Base-by-base conservation (phyloP, 257 asterid species). In the Eucommia ulmoides region DNA sequence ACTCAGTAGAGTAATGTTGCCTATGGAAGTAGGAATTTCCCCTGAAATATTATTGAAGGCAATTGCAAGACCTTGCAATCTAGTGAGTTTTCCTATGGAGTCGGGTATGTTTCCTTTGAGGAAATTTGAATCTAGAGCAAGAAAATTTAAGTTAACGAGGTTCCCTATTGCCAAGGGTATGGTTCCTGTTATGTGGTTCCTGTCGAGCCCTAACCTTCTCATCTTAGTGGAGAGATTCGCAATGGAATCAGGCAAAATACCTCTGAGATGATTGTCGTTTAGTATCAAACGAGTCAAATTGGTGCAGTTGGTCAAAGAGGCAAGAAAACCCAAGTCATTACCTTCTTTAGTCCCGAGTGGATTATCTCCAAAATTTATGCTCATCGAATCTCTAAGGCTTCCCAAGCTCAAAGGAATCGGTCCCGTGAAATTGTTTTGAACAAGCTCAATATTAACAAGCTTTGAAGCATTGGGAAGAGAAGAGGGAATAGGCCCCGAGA, bases 391-490 rank as follows among this genome's bases (percentile, higher is more conserved):
- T 56, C 62, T 29, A 24, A 77, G 78, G 49, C 55, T 59, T 8
- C 74, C 81, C 12, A 77, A 22, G 55, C 49, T 46, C 19, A 33
- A 2, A 3, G 81, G 81, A 24, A 67, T 54, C 33, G 42, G 61
- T 26, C 81, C 81, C 1, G 72, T 62, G 55, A 77, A 67, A 56
- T 65, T 70, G 25, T 77, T 77, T n/a, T 3, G 33, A 8, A 48
- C 51, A 18, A 73, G n/a, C 6, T 73, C 84, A 44, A 77, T 44
- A 55, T 19, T 54, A 2, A 33, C 45, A 53, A 70, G 74, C 15
- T 62, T 63, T 18, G 76, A 55, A 42, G 68, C 71, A 52, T 73
- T 75, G 50, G 82, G 59, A 50, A 71, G 33, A 25, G 81, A 67
- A 24, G 55, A 52, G n/a, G 81, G 84, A 45, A 77, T 59, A 4